phyloP scores from a whole-genome alignment of 2,329 filamentous ascomycete genomes.

The Trichoderma sp. region DNA sequence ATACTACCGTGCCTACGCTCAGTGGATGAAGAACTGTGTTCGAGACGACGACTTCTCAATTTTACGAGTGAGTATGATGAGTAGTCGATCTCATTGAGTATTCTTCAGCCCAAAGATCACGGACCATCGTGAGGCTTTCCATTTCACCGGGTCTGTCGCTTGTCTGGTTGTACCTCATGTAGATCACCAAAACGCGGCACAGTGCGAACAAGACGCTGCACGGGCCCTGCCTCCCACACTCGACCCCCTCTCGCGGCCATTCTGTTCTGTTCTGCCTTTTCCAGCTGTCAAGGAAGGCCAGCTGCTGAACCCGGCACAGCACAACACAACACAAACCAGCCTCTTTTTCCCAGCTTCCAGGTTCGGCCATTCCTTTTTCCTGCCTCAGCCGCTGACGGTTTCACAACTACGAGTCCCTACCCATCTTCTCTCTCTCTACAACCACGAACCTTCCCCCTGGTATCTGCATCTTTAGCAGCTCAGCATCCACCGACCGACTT shows the following conservation, averaged over 20 bases:
- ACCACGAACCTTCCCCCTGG: too few relatives aligned
- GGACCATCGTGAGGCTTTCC: neutral
- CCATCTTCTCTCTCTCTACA: too few relatives aligned
- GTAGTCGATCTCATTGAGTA: neutral
- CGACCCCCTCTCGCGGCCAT: slow-evolving; percentile 15
- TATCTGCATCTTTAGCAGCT: too few relatives aligned
- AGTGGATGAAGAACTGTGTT: neutral
- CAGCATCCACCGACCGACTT: too few relatives aligned
- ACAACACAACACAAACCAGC: slow-evolving; percentile 6
- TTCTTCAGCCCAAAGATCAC: neutral
- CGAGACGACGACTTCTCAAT: neutral
- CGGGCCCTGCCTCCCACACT: slow-evolving; percentile 18
- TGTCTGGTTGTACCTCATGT: neutral
- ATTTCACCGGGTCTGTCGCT: slow-evolving; percentile 1
- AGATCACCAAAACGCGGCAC: neutral
- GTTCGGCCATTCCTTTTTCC: slow-evolving; percentile 21
- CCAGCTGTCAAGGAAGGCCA: neutral
- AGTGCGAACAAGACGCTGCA: neutral
- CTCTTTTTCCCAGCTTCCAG: neutral
- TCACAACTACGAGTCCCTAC: neutral
- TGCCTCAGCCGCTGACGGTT: neutral
- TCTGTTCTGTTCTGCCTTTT: slow-evolving; percentile 1
- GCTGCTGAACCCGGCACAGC: slow-evolving; percentile 11
- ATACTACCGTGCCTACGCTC: slow-evolving; percentile 4
- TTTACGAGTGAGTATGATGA: neutral